Conservation (phyloP, 345 rosid species). For the Crucihimalaya himalaica region DNA sequence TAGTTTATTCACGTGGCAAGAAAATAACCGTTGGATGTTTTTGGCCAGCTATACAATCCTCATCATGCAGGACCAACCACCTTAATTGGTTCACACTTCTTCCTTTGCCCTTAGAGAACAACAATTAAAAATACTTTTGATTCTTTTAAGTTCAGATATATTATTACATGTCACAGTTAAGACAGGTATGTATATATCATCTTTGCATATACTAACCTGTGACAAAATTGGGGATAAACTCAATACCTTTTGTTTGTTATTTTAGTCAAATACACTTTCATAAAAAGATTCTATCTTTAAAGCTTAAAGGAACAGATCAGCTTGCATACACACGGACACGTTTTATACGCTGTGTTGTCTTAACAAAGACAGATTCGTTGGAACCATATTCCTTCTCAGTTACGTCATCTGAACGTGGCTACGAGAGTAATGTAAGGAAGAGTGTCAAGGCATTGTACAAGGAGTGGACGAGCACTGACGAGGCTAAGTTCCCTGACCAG, state of each 20-base stretch:
- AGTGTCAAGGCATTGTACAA: constrained; percentile 76
- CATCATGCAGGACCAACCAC: constrained; percentile 25
- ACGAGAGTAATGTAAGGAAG: constrained; percentile 20
- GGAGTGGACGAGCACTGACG: constrained; percentile 67
- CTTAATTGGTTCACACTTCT: constrained; percentile 1
- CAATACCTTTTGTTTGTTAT: background rate
- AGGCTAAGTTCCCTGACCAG: constrained; percentile 71
- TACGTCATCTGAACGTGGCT: constrained; percentile 6
- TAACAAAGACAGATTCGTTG: background rate
- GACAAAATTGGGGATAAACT: too few relatives aligned
- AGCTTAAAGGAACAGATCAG: constrained; percentile 5
- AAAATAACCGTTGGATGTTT: background rate
- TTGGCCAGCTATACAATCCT: constrained; percentile 15
- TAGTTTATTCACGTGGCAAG: background rate
- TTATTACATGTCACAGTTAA: background rate
- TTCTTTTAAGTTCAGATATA: background rate
- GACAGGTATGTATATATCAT: background rate
- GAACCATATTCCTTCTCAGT: background rate
- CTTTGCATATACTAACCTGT: background rate
- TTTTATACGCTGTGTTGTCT: constrained; percentile 28
- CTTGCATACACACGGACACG: constrained; percentile 1
- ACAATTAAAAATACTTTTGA: background rate
- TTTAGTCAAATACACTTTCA: background rate
- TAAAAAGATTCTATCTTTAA: background rate
- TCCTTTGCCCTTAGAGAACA: background rate